Evolutionary conservation across 2,329 filamentous ascomycete genomes (phyloP).

Genomic region (Leptosphaerulina australis): DNA sequence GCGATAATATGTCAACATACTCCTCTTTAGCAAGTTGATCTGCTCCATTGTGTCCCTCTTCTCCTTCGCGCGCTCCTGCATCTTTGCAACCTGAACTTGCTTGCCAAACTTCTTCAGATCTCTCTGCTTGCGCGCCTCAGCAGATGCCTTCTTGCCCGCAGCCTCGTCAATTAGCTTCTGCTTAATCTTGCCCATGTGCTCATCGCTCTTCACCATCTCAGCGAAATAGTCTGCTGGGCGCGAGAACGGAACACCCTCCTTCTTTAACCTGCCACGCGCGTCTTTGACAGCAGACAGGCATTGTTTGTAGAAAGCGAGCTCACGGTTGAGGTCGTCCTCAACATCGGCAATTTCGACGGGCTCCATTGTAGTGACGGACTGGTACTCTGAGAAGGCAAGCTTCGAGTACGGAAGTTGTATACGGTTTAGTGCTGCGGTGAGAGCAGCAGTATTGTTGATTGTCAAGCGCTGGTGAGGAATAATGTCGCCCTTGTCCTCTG

Average conservation of each 20-base stretch:
- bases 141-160: conserved; percentile 86
- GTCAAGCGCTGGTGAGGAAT: conserved; percentile 90
- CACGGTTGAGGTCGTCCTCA: conserved; percentile 88
- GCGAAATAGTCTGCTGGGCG: conserved; percentile 95
- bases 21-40: conserved; percentile 93
- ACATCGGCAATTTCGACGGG: conserved; percentile 79
- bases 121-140: conserved; percentile 87
- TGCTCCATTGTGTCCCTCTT: conserved; percentile 95
- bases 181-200: conserved; percentile 97
- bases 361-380: conserved; percentile 72
- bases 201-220: conserved; percentile 98
- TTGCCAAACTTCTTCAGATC: conserved; percentile 99
- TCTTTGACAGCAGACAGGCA: conserved; percentile 77
- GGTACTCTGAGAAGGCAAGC: conserved; percentile 82
- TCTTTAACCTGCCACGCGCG: conserved; percentile 75
- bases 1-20: conserved; percentile 63
- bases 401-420: conserved; percentile 72
- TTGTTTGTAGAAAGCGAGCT: conserved; percentile 92
- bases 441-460: conserved; percentile 94
- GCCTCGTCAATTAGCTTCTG: conserved; percentile 91
- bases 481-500: conserved; percentile 83
- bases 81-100: conserved; percentile 93
- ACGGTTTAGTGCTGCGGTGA: conserved; percentile 78
- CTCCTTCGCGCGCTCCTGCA: conserved; percentile 90
- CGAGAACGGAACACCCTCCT: conserved; percentile 84